Percentiles rank a stretch among this genome's conserved stretches.
These are phyloP conservation scores for Hypoxylon sp. DNA, from an alignment of 2,329 filamentous ascomycete genomes.

Conservation along the genomic window DNA sequence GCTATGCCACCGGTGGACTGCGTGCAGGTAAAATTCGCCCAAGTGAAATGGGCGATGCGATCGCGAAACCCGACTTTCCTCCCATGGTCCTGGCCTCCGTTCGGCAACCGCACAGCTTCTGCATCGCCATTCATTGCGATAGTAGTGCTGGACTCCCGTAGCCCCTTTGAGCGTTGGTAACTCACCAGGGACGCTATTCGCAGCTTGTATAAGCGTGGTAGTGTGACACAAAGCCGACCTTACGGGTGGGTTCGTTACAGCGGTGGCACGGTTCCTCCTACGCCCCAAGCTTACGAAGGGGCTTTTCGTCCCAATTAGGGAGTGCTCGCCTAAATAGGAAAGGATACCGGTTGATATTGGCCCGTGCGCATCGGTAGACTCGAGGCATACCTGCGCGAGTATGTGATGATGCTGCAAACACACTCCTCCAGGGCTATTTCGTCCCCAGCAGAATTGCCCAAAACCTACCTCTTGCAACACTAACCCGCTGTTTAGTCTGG, in stretches of 20 bases:
- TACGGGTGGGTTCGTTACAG: too few species aligned
- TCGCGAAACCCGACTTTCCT: conserved; percentile 41
- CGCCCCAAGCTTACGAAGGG: too few species aligned
- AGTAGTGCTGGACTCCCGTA: neutral
- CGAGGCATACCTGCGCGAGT: too few species aligned
- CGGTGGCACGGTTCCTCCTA: too few species aligned
- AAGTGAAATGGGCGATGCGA: conserved; percentile 58
- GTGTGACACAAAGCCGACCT: too few species aligned
- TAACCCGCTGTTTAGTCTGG: neutral
- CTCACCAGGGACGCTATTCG: neutral
- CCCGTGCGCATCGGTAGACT: too few species aligned
- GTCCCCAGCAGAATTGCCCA: neutral
- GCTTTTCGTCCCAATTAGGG: too few species aligned
- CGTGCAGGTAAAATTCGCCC: conserved; percentile 68
- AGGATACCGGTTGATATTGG: too few species aligned
- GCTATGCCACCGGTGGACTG: conserved; percentile 61
- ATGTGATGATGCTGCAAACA: conserved; percentile 1
- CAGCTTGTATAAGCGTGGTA: neutral
- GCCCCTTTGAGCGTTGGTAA: neutral
- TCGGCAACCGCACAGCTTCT: neutral
- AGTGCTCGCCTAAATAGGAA: too few species aligned
- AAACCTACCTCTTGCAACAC: neutral
- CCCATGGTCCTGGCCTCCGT: conserved; percentile 51
- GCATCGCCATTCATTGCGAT: conserved; percentile 1
- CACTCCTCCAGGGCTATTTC: too few species aligned